A percentile compares a stretch with the other conserved stretches of the same genome.
phyloP scores from a whole-genome alignment of 2,329 filamentous ascomycete genomes.

The Pezicula neosporulosa region DNA sequence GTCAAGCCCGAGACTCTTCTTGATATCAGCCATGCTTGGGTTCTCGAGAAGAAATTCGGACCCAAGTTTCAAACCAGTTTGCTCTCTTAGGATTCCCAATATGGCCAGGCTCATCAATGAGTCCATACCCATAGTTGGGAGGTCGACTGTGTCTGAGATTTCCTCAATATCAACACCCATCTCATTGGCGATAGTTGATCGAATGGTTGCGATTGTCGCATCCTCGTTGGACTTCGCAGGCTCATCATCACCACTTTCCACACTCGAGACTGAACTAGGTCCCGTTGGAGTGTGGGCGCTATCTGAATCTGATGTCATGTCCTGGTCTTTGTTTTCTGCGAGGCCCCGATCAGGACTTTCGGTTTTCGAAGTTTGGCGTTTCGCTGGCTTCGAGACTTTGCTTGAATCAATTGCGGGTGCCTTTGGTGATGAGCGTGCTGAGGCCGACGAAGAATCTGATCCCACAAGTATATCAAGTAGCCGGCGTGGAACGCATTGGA shows the following conservation, averaged over 20 bases:
- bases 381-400: slow-evolving; percentile 39
- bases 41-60: slow-evolving; percentile 27
- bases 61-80: slow-evolving; percentile 30
- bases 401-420: slow-evolving; percentile 29
- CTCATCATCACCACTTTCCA: no score
- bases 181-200: slow-evolving; percentile 55
- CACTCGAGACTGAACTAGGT: no score
- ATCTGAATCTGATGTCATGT: no score
- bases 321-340: no score
- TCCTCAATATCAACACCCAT: slow-evolving; percentile 50
- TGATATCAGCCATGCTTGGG: slow-evolving; percentile 16
- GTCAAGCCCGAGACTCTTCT: slow-evolving; percentile 12
- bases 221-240: no score
- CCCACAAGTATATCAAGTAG: slow-evolving; percentile 37
- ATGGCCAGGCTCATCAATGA: slow-evolving; percentile 55
- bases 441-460: no score
- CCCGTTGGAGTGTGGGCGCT: no score
- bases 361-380: no score
- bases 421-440: no score
- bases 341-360: no score
- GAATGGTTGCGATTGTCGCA: slow-evolving; percentile 34
- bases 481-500: slow-evolving; percentile 33
- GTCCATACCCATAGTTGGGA: slow-evolving; percentile 54
- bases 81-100: slow-evolving; percentile 11
- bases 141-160: slow-evolving; percentile 49